Evolutionary conservation across 371 early-diverging fungal genomes (phyloP).

Genomic region (Actinomortierella wolfii): DNA sequence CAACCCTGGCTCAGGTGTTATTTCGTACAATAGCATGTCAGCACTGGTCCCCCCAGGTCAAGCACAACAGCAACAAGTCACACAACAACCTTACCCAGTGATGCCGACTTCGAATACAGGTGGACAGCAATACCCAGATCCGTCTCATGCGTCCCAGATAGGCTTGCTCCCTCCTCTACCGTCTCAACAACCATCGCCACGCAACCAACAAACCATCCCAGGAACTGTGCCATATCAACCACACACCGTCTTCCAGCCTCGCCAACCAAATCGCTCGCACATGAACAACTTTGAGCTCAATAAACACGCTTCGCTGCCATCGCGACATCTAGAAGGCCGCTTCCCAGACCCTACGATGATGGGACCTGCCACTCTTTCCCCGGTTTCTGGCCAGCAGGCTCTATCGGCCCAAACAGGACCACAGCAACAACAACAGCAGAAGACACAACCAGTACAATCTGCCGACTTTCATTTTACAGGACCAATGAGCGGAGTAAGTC

Average conservation of each 20-base stretch:
- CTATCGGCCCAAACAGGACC: too few species aligned
- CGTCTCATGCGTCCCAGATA: too few species aligned
- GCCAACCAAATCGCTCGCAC: constrained; percentile 8
- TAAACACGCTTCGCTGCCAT: constrained; percentile 25
- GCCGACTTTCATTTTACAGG: too few species aligned
- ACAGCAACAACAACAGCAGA: not conserved
- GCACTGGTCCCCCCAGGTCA: too few species aligned
- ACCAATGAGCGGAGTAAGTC: too few species aligned
- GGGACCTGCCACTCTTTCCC: too few species aligned
- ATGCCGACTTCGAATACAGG: not conserved
- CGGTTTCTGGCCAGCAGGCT: too few species aligned
- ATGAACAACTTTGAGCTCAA: constrained; percentile 8
- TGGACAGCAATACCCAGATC: not conserved
- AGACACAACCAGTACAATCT: too few species aligned
- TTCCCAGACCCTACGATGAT: too few species aligned
- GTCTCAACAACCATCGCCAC: constrained; percentile 2
- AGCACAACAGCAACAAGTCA: constrained; percentile 24
- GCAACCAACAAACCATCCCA: constrained; percentile 5
- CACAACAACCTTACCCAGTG: constrained; percentile 1
- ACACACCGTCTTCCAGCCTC: constrained; percentile 21
- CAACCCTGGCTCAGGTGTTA: constrained; percentile 21
- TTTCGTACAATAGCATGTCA: too few species aligned
- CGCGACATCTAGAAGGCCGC: constrained; percentile 22
- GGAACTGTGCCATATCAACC: constrained; percentile 14
- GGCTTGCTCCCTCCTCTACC: too few species aligned